Conservation (phyloP, 2,329 filamentous ascomycete species). For the Aspergillus sp. region DNA sequence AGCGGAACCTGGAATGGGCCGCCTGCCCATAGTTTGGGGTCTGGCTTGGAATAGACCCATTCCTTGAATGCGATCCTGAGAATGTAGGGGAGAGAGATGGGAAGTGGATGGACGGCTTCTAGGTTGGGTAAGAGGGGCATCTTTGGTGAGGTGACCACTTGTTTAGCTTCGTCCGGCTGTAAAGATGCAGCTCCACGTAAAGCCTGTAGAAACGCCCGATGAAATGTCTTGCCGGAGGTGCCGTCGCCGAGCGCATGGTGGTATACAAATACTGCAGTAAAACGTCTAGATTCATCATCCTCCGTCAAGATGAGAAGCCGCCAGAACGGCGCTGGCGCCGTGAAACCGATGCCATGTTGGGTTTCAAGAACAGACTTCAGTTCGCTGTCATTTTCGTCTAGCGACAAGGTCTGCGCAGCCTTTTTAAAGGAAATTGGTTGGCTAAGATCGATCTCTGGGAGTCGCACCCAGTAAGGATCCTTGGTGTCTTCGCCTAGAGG, state of each 20-base stretch:
- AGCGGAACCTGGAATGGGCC: slow-evolving; percentile 23
- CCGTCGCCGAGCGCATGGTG: slow-evolving; percentile 53
- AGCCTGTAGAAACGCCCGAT: slow-evolving; percentile 41
- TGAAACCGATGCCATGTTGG: slow-evolving; percentile 45
- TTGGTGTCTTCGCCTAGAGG: slow-evolving; percentile 41
- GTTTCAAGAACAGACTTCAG: slow-evolving; percentile 41
- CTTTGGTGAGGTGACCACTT: slow-evolving; percentile 22
- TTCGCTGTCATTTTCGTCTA: slow-evolving; percentile 36
- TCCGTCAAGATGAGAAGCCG: slow-evolving; percentile 42
- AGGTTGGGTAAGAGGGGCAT: slow-evolving; percentile 40
- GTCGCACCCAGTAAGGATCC: slow-evolving; percentile 45
- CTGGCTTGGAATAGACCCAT: slow-evolving; percentile 29
- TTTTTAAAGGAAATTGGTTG: slow-evolving; percentile 38
- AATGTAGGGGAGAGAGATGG: slow-evolving; percentile 38
- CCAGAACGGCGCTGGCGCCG: slow-evolving; percentile 44
- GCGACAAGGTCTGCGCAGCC: slow-evolving; percentile 15
- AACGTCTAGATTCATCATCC: slow-evolving; percentile 26
- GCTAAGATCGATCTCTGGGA: slow-evolving; percentile 44
- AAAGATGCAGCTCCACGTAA: slow-evolving; percentile 24
- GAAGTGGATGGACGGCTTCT: slow-evolving; percentile 42
- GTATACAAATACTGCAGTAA: slow-evolving; percentile 48
- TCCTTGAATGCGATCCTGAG: slow-evolving; percentile 32
- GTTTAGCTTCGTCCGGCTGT: slow-evolving; percentile 17
- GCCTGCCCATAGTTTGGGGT: slow-evolving; percentile 39
- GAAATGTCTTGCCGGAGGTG: slow-evolving; percentile 46